These are phyloP conservation scores for Magnaporthiopsis poae DNA, from an alignment of 2,329 filamentous ascomycete species.

Conservation along the genomic window DNA sequence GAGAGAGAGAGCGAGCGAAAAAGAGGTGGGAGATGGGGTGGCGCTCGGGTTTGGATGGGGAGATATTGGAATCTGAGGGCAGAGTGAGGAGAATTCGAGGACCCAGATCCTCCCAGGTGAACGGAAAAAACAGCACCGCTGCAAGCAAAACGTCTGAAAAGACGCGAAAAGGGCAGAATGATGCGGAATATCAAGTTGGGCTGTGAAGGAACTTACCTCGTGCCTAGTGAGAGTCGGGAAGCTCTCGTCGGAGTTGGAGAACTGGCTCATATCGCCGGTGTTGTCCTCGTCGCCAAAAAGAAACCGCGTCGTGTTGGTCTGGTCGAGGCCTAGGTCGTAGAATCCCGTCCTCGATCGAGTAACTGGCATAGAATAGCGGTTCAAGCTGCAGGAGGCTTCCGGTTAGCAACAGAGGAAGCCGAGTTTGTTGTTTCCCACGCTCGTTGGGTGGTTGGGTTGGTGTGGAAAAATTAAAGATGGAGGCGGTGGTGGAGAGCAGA, in stretches of 20 bases:
- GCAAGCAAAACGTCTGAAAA: neutral
- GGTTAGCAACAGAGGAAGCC: constrained; percentile 1
- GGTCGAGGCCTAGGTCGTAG: constrained; percentile 62
- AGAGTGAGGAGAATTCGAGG: neutral
- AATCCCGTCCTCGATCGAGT: constrained; percentile 58
- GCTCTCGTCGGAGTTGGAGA: constrained; percentile 62
- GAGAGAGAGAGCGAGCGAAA: no score
- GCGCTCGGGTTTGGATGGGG: neutral
- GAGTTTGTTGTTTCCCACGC: neutral
- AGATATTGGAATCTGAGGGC: neutral
- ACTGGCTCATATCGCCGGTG: constrained; percentile 58
- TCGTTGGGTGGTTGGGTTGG: neutral
- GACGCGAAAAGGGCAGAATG: neutral
- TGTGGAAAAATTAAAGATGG: neutral
- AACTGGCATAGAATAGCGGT: constrained; percentile 90
- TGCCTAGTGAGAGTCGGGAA: constrained; percentile 76
- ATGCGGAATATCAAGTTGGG: neutral
- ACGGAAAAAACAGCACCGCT: no score
- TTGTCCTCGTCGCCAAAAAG: constrained; percentile 72
- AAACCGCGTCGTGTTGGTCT: constrained; percentile 76
- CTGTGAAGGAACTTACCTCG: constrained; percentile 23
- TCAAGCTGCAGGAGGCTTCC: constrained; percentile 46
- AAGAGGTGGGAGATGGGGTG: neutral
- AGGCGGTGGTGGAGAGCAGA: neutral
- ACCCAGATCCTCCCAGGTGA: no score